phyloP scores from a whole-genome alignment of 1,284 basidiomycete genomes.

The Trichosporon coremiiforme region DNA sequence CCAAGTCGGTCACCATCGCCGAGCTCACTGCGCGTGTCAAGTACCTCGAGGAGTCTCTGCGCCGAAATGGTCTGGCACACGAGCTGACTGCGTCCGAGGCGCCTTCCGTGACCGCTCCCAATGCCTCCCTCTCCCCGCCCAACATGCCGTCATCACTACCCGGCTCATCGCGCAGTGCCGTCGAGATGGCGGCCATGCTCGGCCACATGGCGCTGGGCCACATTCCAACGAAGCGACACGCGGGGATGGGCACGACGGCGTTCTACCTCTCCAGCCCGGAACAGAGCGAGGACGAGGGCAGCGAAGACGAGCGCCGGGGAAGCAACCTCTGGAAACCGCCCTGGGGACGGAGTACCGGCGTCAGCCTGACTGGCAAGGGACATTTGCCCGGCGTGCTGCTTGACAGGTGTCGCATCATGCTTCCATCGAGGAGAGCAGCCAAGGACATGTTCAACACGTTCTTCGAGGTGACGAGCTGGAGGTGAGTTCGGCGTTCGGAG shows the following conservation, averaged over 20 bases:
- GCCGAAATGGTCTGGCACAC: slow-evolving; percentile 25
- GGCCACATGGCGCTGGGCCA: slow-evolving; percentile 29
- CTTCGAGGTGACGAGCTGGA: slow-evolving; percentile 29
- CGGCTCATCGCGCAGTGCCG: slow-evolving; percentile 11
- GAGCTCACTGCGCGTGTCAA: slow-evolving; percentile 29
- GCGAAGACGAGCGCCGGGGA: slow-evolving; percentile 8
- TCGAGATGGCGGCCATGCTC: slow-evolving; percentile 34
- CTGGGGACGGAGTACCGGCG: slow-evolving; percentile 25
- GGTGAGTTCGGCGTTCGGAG: slow-evolving; percentile 20
- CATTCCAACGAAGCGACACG: slow-evolving; percentile 25
- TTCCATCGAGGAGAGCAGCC: slow-evolving; percentile 23
- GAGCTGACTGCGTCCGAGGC: slow-evolving; percentile 18
- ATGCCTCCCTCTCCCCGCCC: background rate
- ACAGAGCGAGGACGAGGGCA: slow-evolving; percentile 27
- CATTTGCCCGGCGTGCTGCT: slow-evolving; percentile 29
- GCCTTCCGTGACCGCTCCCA: background rate
- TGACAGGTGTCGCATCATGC: slow-evolving; percentile 29
- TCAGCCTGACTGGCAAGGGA: slow-evolving; percentile 23
- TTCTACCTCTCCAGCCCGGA: slow-evolving; percentile 30
- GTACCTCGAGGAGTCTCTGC: slow-evolving; percentile 28
- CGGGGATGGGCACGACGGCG: slow-evolving; percentile 30
- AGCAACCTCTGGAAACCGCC: slow-evolving; percentile 25
- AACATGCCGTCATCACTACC: background rate
- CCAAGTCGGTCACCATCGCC: slow-evolving; percentile 31
- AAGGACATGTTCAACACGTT: slow-evolving; percentile 32